A percentile compares a stretch with the other conserved stretches of the same genome.
Conservation (phyloP, 2,329 filamentous ascomycete species). For the Fusarium sp. region DNA sequence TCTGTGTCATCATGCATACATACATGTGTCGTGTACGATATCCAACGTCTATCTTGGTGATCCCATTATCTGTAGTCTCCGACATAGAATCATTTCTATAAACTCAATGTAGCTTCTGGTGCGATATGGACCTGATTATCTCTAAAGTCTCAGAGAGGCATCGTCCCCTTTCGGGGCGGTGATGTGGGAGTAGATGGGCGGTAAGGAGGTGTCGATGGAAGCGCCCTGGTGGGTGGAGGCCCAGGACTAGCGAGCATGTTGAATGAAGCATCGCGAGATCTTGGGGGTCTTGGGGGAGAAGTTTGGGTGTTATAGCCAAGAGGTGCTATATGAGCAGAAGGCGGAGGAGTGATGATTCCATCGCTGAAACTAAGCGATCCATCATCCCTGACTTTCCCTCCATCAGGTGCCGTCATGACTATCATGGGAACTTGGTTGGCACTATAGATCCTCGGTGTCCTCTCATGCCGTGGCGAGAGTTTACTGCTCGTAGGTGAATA, state of each 20-base stretch:
- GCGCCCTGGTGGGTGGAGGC: constrained; percentile 56
- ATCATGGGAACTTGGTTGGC: constrained; percentile 27
- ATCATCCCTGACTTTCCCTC: constrained; percentile 1
- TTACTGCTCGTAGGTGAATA: constrained; percentile 50
- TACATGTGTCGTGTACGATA: background rate
- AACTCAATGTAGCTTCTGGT: too few relatives aligned
- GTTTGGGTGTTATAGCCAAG: background rate
- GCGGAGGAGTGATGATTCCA: constrained; percentile 9
- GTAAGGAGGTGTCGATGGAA: constrained; percentile 41
- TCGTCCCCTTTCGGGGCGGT: constrained; percentile 7
- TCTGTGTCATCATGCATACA: constrained; percentile 7
- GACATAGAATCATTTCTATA: background rate
- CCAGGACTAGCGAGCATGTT: constrained; percentile 48
- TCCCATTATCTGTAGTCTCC: constrained; percentile 27
- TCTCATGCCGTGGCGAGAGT: constrained; percentile 47
- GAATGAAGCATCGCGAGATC: constrained; percentile 14
- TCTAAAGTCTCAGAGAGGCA: background rate
- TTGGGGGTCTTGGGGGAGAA: constrained; percentile 23
- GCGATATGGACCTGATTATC: background rate
- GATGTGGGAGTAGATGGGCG: constrained; percentile 23
- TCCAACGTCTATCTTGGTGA: background rate
- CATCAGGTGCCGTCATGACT: constrained; percentile 26
- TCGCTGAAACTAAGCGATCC: background rate
- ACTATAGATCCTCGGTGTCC: constrained; percentile 20
- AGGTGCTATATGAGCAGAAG: constrained; percentile 2